A percentile compares a stretch with the other conserved stretches of the same genome.
These are phyloP conservation scores for Mortierella sp. DNA, from an alignment of 371 early-diverging fungal genomes.

Conservation along the genomic window DNA sequence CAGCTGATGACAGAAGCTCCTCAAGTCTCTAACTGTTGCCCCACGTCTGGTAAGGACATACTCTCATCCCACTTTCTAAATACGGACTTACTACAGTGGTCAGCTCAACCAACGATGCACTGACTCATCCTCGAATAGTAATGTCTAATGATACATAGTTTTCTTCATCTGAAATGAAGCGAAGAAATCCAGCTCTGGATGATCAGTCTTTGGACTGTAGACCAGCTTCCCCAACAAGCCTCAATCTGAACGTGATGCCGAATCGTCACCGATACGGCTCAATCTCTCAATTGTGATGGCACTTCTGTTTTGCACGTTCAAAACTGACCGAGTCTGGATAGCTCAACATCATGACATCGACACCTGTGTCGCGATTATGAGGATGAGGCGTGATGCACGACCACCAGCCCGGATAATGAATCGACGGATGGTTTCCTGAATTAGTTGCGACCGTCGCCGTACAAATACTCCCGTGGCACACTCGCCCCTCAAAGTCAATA, in stretches of 20 bases:
- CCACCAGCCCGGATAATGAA: too few species aligned
- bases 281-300: slow-evolving; percentile 5
- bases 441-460: too few species aligned
- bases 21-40: too few species aligned
- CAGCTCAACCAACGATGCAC: too few species aligned
- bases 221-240: slow-evolving; percentile 46
- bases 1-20: too few species aligned
- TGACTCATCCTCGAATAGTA: too few species aligned
- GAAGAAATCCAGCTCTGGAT: not conserved
- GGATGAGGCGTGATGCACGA: too few species aligned
- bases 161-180: not conserved
- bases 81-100: too few species aligned
- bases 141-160: too few species aligned
- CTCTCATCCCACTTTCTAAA: too few species aligned
- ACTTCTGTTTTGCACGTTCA: slow-evolving; percentile 4
- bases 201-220: slow-evolving; percentile 10
- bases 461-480: not conserved
- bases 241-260: slow-evolving; percentile 39
- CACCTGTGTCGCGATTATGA: slow-evolving; percentile 22
- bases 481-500: slow-evolving; percentile 16
- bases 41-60: not conserved
- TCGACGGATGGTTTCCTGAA: too few species aligned
- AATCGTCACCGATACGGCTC: slow-evolving; percentile 13
- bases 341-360: slow-evolving; percentile 5
- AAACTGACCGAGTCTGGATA: slow-evolving; percentile 8